Evolutionary conservation across 176 grass and related monocot species (phyloP), one percentile per base, ranked within the genome.

Genomic region (Oryza longistaminata): DNA sequence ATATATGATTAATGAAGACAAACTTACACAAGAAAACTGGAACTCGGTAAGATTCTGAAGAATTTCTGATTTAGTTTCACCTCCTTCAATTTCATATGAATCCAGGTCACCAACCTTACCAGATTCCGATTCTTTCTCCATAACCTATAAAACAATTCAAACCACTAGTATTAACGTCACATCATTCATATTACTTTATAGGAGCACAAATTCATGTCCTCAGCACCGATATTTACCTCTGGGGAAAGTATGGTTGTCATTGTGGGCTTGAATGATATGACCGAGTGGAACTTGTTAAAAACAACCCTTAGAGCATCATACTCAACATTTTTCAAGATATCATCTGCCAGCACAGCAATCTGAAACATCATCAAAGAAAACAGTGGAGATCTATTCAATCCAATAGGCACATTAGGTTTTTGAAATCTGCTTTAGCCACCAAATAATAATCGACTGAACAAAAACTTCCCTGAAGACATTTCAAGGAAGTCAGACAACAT

Each of bases 21-120:
- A 24, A 85, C 87, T 94, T 91, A 97, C 95, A 80, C 95, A 97
- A 75, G 95, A 95, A 86, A 97, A 95, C 82, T 95, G 92, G 85
- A 97, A 97, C 77, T 97, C 95, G 4, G 92, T 29, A 67, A 97
- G 92, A 83, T 97, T 97, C 76, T 95, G 92, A 69, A 97, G 80
- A 64, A 97, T 90, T 89, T 97, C 95, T 84, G 95, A 92, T 91
- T 97, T 97, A 80, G 95, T 97, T 46, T 97, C 95, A 43, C 92
- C 92, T 44, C 95, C 95, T 91, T 95, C 95, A 77, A 97, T 93
- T 94, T 97, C 95, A 71, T 97, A 97, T 9, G 83, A 86, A 82
- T 93, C 95, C 61, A 97, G 80, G 10, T 91, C 78, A 69, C 95
- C 82, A 40, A 97, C 62, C 77, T 90, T 97, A 62, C 91, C 90